Conservation (phyloP, 441 rosid genomes). For the Populus hybrid region DNA sequence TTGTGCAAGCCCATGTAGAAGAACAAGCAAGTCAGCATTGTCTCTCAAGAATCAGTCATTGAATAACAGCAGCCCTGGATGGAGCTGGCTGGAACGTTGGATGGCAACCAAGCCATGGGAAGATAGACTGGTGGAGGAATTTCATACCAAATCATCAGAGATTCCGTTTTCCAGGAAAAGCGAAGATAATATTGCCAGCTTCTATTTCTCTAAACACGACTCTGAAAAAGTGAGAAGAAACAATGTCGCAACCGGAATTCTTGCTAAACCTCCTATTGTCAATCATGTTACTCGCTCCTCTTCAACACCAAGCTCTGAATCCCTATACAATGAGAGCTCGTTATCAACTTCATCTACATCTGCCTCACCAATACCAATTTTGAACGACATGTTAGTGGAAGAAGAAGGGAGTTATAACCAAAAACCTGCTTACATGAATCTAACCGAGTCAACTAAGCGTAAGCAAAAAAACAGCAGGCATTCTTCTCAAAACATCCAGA, state of each 20-base stretch:
- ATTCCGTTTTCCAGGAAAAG: conserved; percentile 49
- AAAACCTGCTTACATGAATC: conserved; percentile 61
- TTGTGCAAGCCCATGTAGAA: conserved; percentile 54
- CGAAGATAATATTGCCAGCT: conserved; percentile 43
- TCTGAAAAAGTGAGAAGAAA: conserved; percentile 48
- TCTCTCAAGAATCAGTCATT: conserved; percentile 35
- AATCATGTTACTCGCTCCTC: conserved; percentile 31
- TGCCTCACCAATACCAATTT: conserved; percentile 29
- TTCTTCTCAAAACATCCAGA: conserved; percentile 21
- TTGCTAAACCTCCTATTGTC: conserved; percentile 37
- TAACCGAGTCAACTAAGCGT: conserved; percentile 53
- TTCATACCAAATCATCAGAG: conserved; percentile 26
- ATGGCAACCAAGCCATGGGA: conserved; percentile 83
- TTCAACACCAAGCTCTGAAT: conserved; percentile 46
- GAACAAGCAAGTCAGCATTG: conserved; percentile 36
- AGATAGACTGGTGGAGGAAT: conserved; percentile 48
- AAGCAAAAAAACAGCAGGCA: conserved; percentile 40
- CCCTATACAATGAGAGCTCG: conserved; percentile 38
- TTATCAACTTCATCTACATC: conserved; percentile 46
- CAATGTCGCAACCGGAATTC: conserved; percentile 38
- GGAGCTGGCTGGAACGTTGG: conserved; percentile 78
- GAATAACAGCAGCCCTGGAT: conserved; percentile 44
- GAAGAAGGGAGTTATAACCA: conserved; percentile 29
- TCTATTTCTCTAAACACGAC: conserved; percentile 30
- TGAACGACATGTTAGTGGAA: conserved; percentile 22